phyloP scores from a whole-genome alignment of 768 basidiomycete genomes.

The Flagelloscypha sp. region DNA sequence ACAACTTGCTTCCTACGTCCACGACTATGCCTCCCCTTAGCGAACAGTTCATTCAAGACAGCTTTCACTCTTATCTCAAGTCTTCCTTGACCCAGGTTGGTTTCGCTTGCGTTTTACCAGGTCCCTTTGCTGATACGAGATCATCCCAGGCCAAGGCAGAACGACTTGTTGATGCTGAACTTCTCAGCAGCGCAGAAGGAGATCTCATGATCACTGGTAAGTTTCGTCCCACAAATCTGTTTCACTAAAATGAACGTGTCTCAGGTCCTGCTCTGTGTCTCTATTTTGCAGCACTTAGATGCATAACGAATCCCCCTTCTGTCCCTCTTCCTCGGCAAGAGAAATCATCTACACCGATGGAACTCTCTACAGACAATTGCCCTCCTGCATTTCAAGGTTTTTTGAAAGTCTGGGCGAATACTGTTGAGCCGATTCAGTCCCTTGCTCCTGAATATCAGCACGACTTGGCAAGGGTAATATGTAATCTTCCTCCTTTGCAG shows the following conservation, averaged over 20 bases:
- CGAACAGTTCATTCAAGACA: slow-evolving; percentile 63
- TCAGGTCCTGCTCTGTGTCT: slow-evolving; percentile 74
- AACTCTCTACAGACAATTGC: slow-evolving; percentile 62
- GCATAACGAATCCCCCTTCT: slow-evolving; percentile 67
- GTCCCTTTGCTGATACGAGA: too few relatives aligned
- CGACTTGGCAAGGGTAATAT: slow-evolving; percentile 77
- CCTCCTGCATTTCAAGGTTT: slow-evolving; percentile 61
- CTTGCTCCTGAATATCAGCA: slow-evolving; percentile 62
- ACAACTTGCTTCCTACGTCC: too few relatives aligned
- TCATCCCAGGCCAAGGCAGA: slow-evolving; percentile 57
- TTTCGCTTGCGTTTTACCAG: not conserved
- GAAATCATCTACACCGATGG: slow-evolving; percentile 39
- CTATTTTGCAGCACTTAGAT: slow-evolving; percentile 77
- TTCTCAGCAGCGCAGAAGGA: slow-evolving; percentile 68
- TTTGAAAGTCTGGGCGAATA: slow-evolving; percentile 62
- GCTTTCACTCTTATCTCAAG: slow-evolving; percentile 77
- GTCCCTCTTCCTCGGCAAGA: slow-evolving; percentile 63
- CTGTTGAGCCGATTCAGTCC: slow-evolving; percentile 56
- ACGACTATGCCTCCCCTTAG: slow-evolving; percentile 45
- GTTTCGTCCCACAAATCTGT: slow-evolving; percentile 10
- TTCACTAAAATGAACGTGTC: not conserved
- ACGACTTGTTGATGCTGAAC: slow-evolving; percentile 58
- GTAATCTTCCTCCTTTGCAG: slow-evolving; percentile 35
- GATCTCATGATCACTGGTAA: slow-evolving; percentile 83
- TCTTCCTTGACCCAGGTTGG: slow-evolving; percentile 54